Percentiles rank a stretch among this genome's conserved stretches.
phyloP scores from a whole-genome alignment of 1,284 basidiomycete species.

The Tilletia caries region DNA sequence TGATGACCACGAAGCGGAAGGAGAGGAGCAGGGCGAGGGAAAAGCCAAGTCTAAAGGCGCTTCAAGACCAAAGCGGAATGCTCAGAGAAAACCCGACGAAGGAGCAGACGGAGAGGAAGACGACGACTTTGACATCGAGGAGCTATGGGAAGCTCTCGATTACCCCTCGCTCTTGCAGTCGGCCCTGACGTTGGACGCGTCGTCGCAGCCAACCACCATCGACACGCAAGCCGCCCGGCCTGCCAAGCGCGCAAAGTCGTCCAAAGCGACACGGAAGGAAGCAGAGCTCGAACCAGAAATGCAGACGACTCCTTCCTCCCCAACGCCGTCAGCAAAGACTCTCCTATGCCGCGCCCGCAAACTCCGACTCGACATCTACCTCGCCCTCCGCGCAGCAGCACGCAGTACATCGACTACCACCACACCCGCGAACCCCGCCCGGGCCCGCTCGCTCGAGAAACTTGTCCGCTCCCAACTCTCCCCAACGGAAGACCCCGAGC shows the following conservation, averaged over 20 bases:
- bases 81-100: not conserved
- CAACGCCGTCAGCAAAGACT: not conserved
- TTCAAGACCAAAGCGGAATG: no score
- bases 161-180: not conserved
- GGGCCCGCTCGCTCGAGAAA: not conserved
- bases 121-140: not conserved
- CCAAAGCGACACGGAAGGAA: not conserved
- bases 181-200: not conserved
- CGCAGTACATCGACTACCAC: not conserved
- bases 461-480: not conserved
- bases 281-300: no score
- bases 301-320: no score
- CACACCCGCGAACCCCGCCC: not conserved
- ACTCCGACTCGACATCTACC: not conserved
- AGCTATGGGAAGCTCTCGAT: slow-evolving; percentile 3
- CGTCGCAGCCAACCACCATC: no score
- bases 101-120: not conserved
- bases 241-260: not conserved
- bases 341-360: not conserved
- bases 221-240: not conserved
- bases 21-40: not conserved
- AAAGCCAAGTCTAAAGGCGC: not conserved
- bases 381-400: not conserved
- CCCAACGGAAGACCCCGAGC: not conserved
- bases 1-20: not conserved